A percentile compares a stretch with the other conserved stretches of the same genome.
Evolutionary conservation across 2,329 filamentous ascomycete genomes (phyloP).

Genomic region (Claviceps maximensis): DNA sequence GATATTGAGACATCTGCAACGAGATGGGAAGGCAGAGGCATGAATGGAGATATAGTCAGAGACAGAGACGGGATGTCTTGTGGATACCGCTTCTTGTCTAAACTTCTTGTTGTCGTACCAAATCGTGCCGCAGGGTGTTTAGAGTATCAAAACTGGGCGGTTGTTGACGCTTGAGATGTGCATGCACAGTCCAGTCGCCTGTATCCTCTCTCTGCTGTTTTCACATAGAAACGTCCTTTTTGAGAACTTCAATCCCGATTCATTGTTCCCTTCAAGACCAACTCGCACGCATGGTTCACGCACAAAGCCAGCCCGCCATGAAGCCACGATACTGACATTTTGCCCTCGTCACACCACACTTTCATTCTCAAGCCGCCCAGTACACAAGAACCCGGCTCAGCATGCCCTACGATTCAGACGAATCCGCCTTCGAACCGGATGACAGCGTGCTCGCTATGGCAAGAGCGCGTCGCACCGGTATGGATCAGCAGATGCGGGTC

Average conservation of each 20-base stretch:
- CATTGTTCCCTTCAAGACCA: neutral
- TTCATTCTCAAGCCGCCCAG: conserved; percentile 14
- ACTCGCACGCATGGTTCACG: neutral
- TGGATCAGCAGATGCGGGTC: conserved; percentile 13
- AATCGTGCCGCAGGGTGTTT: neutral
- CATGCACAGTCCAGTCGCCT: neutral
- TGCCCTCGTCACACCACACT: conserved; percentile 7
- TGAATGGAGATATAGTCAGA: too few species aligned
- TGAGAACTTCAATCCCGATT: neutral
- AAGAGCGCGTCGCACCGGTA: conserved; percentile 12
- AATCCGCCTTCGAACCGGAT: conserved; percentile 24
- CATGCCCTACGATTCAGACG: conserved; percentile 24
- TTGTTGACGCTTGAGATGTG: neutral
- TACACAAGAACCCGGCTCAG: conserved; percentile 20
- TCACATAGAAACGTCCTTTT: neutral
- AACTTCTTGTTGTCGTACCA: neutral
- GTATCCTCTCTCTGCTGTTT: too few species aligned
- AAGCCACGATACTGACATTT: neutral
- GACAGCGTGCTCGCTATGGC: conserved; percentile 23
- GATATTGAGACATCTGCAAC: too few species aligned
- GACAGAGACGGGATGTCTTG: neutral
- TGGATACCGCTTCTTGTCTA: neutral
- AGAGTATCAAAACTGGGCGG: neutral
- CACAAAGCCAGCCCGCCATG: neutral
- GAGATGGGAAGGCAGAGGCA: too few species aligned